These are phyloP conservation scores for Globisporangium alternatum DNA, from an alignment of 352 stramenopile genomes.

Conservation along the genomic window DNA sequence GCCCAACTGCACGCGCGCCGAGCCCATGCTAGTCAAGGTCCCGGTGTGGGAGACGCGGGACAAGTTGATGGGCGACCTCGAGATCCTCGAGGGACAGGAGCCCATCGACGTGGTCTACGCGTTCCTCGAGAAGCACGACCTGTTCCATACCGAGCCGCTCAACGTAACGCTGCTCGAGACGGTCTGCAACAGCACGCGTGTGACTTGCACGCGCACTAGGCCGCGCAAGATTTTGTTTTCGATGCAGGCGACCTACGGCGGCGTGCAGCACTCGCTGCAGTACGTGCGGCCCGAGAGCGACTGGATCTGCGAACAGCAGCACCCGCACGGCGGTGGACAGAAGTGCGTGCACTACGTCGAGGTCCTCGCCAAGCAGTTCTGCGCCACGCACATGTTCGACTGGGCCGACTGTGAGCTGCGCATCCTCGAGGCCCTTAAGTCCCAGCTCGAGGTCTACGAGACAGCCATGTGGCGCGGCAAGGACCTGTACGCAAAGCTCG, in stretches of 20 bases:
- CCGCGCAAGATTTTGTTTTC: conserved; percentile 75
- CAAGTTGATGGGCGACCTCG: conserved; percentile 67
- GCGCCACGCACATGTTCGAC: conserved; percentile 67
- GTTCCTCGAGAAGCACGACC: conserved; percentile 84
- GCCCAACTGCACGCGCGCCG: conserved; percentile 74
- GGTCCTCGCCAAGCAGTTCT: conserved; percentile 58
- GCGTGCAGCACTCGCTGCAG: conserved; percentile 63
- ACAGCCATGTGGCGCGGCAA: conserved; percentile 76
- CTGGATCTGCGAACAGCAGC: conserved; percentile 58
- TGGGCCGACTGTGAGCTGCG: conserved; percentile 49
- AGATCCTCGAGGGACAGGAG: conserved; percentile 78
- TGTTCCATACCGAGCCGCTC: conserved; percentile 78
- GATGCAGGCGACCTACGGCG: conserved; percentile 73
- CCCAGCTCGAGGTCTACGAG: conserved; percentile 69
- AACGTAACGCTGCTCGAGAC: conserved; percentile 69
- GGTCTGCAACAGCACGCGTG: conserved; percentile 72
- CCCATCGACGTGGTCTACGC: conserved; percentile 80
- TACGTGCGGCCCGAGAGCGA: conserved; percentile 80
- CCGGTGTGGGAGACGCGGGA: conserved; percentile 69
- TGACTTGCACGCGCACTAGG: conserved; percentile 45
- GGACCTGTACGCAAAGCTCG: conserved; percentile 78
- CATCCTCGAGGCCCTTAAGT: conserved; percentile 60
- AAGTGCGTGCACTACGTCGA: conserved; percentile 79
- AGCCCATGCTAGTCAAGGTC: conserved; percentile 72
- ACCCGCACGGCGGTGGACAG: conserved; percentile 33